A percentile compares a stretch with the other conserved stretches of the same genome.
Evolutionary conservation across 108 stramenopile species (phyloP).

Genomic region (Pseudonitzschia delicatissima): DNA sequence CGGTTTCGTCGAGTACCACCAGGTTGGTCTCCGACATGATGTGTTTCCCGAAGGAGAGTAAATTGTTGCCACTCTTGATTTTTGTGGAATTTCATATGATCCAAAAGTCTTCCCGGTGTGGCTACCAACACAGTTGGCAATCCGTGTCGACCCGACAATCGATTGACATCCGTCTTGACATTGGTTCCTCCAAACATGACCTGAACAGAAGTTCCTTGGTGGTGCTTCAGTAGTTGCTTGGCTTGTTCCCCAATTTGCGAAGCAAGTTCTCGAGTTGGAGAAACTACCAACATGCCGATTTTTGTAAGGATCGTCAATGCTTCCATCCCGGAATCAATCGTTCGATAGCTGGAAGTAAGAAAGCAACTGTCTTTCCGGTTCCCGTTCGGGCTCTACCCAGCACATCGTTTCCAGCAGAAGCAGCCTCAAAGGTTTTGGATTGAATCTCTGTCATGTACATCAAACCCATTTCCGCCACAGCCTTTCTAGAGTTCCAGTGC

Average conservation of each 20-base stretch:
- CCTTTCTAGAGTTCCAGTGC: slow-evolving; percentile 35
- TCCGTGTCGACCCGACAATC: neutral
- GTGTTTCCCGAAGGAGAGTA: slow-evolving; percentile 26
- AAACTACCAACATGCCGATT: slow-evolving; percentile 65
- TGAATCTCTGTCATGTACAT: slow-evolving; percentile 90
- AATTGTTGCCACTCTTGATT: slow-evolving; percentile 11
- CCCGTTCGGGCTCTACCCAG: slow-evolving; percentile 92
- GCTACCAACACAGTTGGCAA: slow-evolving; percentile 76
- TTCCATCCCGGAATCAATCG: slow-evolving; percentile 19
- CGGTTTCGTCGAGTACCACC: slow-evolving; percentile 92
- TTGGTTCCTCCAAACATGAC: slow-evolving; percentile 75
- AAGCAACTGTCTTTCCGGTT: slow-evolving; percentile 95
- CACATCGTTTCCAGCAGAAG: slow-evolving; percentile 53
- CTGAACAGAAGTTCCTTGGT: slow-evolving; percentile 35
- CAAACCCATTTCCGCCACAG: slow-evolving; percentile 39
- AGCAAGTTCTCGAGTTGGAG: slow-evolving; percentile 92
- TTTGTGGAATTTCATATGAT: slow-evolving; percentile 41
- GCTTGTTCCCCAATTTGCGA: slow-evolving; percentile 83
- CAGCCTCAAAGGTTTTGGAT: slow-evolving; percentile 62
- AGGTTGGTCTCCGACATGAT: slow-evolving; percentile 25
- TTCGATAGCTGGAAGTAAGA: slow-evolving; percentile 85
- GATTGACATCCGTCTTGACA: slow-evolving; percentile 52
- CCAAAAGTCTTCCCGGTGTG: slow-evolving; percentile 88
- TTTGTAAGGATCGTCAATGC: neutral
- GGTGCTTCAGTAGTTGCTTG: slow-evolving; percentile 36